Percentiles rank a stretch among this genome's conserved stretches.
Conservation (phyloP, 305 asterid genomes). For the Euphrasia arctica region DNA sequence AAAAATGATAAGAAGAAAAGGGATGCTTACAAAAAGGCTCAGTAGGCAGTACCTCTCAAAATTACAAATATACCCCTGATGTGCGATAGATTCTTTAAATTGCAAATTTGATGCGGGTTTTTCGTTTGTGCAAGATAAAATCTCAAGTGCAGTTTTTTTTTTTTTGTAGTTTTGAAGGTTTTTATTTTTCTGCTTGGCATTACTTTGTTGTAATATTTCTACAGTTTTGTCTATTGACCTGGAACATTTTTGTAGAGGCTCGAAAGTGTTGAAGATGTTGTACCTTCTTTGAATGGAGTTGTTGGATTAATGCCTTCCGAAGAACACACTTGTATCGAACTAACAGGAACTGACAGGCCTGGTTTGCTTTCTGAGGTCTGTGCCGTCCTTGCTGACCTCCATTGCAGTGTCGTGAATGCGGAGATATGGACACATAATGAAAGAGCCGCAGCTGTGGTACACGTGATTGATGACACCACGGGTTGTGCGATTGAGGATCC, state of each 20-base stretch:
- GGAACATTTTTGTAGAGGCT: conserved; percentile 42
- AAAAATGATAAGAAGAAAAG: not conserved
- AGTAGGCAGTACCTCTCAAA: too few relatives aligned
- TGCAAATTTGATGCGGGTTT: too few relatives aligned
- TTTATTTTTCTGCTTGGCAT: too few relatives aligned
- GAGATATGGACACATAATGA: conserved; percentile 79
- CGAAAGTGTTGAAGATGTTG: conserved; percentile 49
- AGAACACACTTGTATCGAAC: conserved; percentile 65
- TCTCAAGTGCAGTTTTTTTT: too few relatives aligned
- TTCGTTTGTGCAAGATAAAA: too few relatives aligned
- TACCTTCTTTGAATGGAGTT: conserved; percentile 47
- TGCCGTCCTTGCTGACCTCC: conserved; percentile 70
- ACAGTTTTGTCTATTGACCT: not conserved
- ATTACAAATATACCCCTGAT: too few relatives aligned
- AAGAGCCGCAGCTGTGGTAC: conserved; percentile 83
- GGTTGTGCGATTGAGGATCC: conserved; percentile 63
- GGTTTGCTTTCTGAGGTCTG: conserved; percentile 76
- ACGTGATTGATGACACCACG: conserved; percentile 46
- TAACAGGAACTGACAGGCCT: conserved; percentile 73
- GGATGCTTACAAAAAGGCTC: too few relatives aligned
- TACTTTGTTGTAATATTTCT: not conserved
- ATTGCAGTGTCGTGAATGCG: conserved; percentile 63
- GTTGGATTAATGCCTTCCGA: conserved; percentile 69
- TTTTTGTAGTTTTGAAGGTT: too few relatives aligned
- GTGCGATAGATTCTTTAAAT: too few relatives aligned